A percentile compares a stretch with the other conserved stretches of the same genome.
phyloP scores from a whole-genome alignment of 164 flowering plant species.

The Dillenia turbinata region DNA sequence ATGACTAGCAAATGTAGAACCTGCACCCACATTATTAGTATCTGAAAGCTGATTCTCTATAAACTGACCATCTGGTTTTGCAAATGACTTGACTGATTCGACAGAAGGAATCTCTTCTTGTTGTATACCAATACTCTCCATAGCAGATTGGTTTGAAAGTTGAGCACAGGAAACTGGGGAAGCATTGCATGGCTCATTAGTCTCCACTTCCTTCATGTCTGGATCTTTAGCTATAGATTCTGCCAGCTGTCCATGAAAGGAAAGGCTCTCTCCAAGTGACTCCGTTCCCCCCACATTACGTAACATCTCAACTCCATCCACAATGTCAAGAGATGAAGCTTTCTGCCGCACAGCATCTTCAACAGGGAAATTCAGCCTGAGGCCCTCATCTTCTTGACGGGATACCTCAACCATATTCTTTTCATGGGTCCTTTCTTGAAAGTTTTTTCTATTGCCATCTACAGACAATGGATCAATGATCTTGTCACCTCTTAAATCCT shows the following conservation, averaged over 20 bases:
- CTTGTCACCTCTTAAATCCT: conserved; percentile 29
- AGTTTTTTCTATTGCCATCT: conserved; percentile 6
- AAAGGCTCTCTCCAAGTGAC: conserved; percentile 1
- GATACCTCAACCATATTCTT: conserved; percentile 10
- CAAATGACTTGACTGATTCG: conserved; percentile 14
- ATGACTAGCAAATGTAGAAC: conserved; percentile 11
- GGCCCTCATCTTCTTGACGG: no score
- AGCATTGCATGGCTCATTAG: conserved; percentile 7
- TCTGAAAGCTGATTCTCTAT: conserved; percentile 8
- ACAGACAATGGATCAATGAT: conserved; percentile 11
- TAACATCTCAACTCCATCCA: conserved; percentile 12
- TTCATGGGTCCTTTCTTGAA: conserved; percentile 11
- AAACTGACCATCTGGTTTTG: conserved; percentile 11
- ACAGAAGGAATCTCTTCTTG: not conserved
- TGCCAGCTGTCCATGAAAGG: conserved; percentile 12
- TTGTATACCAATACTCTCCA: conserved; percentile 6
- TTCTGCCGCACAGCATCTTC: conserved; percentile 11
- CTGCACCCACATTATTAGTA: conserved; percentile 14
- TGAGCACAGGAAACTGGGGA: not conserved
- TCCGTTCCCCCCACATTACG: conserved; percentile 9
- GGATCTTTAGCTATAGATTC: conserved; percentile 5
- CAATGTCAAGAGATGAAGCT: conserved; percentile 9
- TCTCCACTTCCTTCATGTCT: conserved; percentile 9
- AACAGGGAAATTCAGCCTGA: conserved; percentile 1
- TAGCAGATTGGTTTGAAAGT: conserved; percentile 8